A percentile compares a stretch with the other conserved stretches of the same genome.
phyloP scores from a whole-genome alignment of 768 basidiomycete species.

The Pleurotus tuber-regium region DNA sequence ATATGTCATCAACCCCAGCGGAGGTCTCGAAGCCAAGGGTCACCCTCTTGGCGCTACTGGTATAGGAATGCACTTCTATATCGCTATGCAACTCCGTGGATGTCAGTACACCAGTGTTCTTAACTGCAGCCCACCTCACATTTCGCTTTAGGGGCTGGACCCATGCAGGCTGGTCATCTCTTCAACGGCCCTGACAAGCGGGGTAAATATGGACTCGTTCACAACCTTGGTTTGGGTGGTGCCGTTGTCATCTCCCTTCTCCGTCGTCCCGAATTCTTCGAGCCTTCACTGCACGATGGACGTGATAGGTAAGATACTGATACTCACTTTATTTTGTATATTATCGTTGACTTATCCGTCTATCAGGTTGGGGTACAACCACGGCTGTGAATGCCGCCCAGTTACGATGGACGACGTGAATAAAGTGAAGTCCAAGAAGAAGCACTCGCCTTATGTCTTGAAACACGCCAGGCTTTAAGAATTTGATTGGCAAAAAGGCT shows the following conservation, averaged over 20 bases:
- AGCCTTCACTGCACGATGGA: constrained; percentile 64
- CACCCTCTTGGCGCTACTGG: constrained; percentile 85
- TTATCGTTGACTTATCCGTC: too few species aligned
- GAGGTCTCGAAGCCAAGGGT: constrained; percentile 87
- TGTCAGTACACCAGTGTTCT: constrained; percentile 39
- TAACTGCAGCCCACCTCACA: background rate
- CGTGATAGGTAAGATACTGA: constrained; percentile 60
- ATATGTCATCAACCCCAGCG: constrained; percentile 82
- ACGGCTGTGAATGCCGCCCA: constrained; percentile 63
- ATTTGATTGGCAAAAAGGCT: background rate
- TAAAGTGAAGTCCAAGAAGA: constrained; percentile 73
- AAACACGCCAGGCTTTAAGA: constrained; percentile 44
- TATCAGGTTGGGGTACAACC: constrained; percentile 79
- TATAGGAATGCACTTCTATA: constrained; percentile 85
- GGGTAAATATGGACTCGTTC: constrained; percentile 78
- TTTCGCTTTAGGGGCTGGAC: constrained; percentile 63
- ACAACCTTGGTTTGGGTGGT: constrained; percentile 82
- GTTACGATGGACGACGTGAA: constrained; percentile 65
- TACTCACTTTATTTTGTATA: background rate
- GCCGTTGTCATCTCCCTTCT: constrained; percentile 77
- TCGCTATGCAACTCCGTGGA: constrained; percentile 76
- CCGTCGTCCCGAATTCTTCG: constrained; percentile 75
- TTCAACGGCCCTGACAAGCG: constrained; percentile 61
- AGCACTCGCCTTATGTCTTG: constrained; percentile 49
- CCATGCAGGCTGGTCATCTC: constrained; percentile 76